A percentile compares a stretch with the other conserved stretches of the same genome.
Conservation (phyloP, 2,329 filamentous ascomycete genomes). For the Chalara sp. region DNA sequence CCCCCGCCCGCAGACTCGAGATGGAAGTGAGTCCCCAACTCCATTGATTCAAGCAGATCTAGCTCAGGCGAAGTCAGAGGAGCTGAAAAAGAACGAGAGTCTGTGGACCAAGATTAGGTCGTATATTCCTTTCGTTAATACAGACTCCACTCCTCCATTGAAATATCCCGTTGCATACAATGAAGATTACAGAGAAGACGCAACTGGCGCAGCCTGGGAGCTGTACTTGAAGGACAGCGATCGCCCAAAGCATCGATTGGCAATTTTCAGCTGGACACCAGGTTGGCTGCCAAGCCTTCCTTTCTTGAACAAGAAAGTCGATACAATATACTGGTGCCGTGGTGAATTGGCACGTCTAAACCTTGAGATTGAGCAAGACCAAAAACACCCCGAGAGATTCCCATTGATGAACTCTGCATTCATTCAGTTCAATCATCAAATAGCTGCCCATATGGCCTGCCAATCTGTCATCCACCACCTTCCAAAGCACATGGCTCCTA, state of each 20-base stretch:
- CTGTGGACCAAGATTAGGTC: constrained; percentile 44
- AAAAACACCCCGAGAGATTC: constrained; percentile 76
- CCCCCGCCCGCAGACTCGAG: constrained; percentile 39
- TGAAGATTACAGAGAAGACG: constrained; percentile 51
- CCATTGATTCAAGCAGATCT: not conserved
- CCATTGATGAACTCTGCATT: constrained; percentile 95
- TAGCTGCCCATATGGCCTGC: constrained; percentile 96
- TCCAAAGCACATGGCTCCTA: constrained; percentile 87
- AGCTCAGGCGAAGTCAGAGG: not conserved
- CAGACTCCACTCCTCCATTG: constrained; percentile 19
- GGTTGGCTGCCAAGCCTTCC: constrained; percentile 74
- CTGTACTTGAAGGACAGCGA: constrained; percentile 76
- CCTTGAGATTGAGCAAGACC: constrained; percentile 84
- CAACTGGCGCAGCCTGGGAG: constrained; percentile 68
- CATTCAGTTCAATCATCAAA: constrained; percentile 96
- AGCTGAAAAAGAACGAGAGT: constrained; percentile 36
- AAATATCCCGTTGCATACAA: constrained; percentile 59
- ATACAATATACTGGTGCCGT: constrained; percentile 89
- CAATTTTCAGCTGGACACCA: constrained; percentile 48
- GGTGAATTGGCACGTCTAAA: constrained; percentile 82
- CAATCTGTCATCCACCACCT: constrained; percentile 87
- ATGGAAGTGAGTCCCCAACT: not conserved
- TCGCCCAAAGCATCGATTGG: constrained; percentile 76
- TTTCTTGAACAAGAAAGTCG: constrained; percentile 80
- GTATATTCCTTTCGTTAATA: constrained; percentile 38